Evolutionary conservation across 495 filamentous ascomycete genomes (phyloP).

Genomic region (Chaetomidium leptoderma): DNA sequence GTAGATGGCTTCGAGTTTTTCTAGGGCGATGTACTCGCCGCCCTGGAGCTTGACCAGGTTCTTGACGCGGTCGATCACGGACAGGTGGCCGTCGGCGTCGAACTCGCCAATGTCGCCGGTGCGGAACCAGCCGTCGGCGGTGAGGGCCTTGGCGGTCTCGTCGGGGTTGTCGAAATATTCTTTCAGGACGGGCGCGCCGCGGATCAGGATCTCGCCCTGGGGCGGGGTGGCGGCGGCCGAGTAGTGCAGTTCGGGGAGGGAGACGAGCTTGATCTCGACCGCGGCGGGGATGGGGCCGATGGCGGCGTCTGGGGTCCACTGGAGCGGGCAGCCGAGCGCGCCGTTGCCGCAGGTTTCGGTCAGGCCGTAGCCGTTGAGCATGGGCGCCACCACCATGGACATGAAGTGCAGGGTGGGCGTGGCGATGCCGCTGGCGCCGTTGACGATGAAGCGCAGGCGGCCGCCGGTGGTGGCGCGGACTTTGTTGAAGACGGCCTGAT

Average conservation of each 20-base stretch:
- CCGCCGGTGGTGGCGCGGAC: constrained; percentile 72
- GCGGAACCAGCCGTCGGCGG: constrained; percentile 85
- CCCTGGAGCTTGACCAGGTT: constrained; percentile 67
- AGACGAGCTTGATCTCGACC: constrained; percentile 68
- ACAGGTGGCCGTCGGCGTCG: constrained; percentile 71
- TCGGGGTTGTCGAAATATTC: constrained; percentile 80
- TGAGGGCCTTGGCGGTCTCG: constrained; percentile 74
- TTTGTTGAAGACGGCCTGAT: constrained; percentile 72
- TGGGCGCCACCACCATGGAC: constrained; percentile 66
- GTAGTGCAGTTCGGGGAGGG: constrained; percentile 87
- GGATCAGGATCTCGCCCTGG: constrained; percentile 79
- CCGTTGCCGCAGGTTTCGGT: constrained; percentile 81
- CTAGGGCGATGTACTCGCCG: constrained; percentile 63
- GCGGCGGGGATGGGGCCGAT: constrained; percentile 64
- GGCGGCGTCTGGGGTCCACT: constrained; percentile 67
- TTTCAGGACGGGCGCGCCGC: constrained; percentile 63
- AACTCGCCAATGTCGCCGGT: constrained; percentile 82
- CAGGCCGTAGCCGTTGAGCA: constrained; percentile 82
- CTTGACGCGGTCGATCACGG: constrained; percentile 87
- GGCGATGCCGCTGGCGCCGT: constrained; percentile 81
- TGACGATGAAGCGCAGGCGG: constrained; percentile 63
- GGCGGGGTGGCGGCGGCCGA: constrained; percentile 68
- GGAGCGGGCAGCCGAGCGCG: constrained; percentile 59
- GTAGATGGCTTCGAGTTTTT: constrained; percentile 63
- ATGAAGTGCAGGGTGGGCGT: constrained; percentile 72